Conservation (phyloP, 2,329 filamentous ascomycete genomes). For the Epichloe brachyelytri region DNA sequence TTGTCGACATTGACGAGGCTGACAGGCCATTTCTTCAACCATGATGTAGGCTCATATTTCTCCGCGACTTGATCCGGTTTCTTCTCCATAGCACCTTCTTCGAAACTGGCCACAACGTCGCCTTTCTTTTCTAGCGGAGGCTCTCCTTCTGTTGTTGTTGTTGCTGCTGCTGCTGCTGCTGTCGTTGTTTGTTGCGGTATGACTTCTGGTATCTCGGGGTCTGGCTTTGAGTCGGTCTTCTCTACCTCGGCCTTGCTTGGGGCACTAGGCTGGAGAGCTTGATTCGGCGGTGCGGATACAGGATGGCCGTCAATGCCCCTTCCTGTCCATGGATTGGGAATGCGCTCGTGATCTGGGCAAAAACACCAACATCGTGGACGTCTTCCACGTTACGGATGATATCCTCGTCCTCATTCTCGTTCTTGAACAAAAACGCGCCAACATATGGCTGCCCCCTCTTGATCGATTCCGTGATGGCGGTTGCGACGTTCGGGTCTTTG, state of each 20-base stretch:
- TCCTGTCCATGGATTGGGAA: conserved; percentile 85
- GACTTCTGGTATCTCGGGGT: conserved; percentile 40
- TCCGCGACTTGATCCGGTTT: conserved; percentile 36
- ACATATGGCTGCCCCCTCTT: conserved; percentile 96
- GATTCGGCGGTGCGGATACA: conserved; percentile 93
- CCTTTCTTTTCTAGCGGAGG: conserved; percentile 58
- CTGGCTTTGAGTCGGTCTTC: conserved; percentile 36
- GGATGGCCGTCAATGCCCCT: conserved; percentile 74
- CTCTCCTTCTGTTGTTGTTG: conserved; percentile 33
- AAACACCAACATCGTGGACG: conserved; percentile 91
- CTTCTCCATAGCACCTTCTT: conserved; percentile 60
- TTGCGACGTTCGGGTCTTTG: conserved; percentile 78
- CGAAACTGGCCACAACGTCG: conserved; percentile 93
- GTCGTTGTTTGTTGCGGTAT: conserved; percentile 37
- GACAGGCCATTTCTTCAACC: conserved; percentile 81
- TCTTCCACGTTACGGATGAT: conserved; percentile 82
- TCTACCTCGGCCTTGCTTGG: conserved; percentile 42
- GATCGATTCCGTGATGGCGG: conserved; percentile 90
- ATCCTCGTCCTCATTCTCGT: conserved; percentile 87
- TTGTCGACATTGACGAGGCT: conserved; percentile 95
- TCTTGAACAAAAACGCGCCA: conserved; percentile 92
- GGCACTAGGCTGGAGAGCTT: conserved; percentile 74
- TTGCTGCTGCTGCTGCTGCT: conserved; percentile 4
- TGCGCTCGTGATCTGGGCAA: conserved; percentile 93
- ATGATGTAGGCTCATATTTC: conserved; percentile 76